Conservation (phyloP, 306 rosid genomes). For the Vicia sativa region DNA sequence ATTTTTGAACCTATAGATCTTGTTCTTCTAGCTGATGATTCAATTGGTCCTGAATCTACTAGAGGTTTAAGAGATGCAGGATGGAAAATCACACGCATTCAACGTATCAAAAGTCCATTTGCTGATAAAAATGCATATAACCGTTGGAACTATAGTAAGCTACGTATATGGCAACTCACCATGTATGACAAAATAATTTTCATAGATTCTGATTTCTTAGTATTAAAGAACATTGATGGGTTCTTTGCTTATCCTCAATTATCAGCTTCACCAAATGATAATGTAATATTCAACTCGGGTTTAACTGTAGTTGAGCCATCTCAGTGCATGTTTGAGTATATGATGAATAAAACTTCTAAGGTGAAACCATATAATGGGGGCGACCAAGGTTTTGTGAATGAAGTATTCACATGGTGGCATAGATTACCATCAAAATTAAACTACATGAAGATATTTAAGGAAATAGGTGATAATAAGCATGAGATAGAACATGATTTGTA, state of each 20-base stretch:
- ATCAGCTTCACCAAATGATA: slow-evolving; percentile 62
- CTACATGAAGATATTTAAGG: slow-evolving; percentile 40
- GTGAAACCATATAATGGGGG: slow-evolving; percentile 71
- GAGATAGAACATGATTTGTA: slow-evolving; percentile 37
- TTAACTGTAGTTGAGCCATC: slow-evolving; percentile 83
- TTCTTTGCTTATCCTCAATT: slow-evolving; percentile 58
- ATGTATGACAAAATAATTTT: slow-evolving; percentile 65
- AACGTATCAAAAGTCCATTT: slow-evolving; percentile 64
- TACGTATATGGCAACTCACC: slow-evolving; percentile 67
- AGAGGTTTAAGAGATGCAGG: slow-evolving; percentile 61
- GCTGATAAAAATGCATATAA: slow-evolving; percentile 62
- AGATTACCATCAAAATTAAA: slow-evolving; percentile 59
- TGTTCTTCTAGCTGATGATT: slow-evolving; percentile 67
- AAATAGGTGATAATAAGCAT: neutral
- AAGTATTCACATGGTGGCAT: slow-evolving; percentile 88
- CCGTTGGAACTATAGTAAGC: slow-evolving; percentile 89
- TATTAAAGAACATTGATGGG: slow-evolving; percentile 48
- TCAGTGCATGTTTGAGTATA: slow-evolving; percentile 57
- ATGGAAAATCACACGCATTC: slow-evolving; percentile 57
- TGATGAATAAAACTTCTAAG: slow-evolving; percentile 47
- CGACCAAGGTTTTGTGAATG: slow-evolving; percentile 86
- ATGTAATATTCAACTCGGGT: slow-evolving; percentile 68
- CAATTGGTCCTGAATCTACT: slow-evolving; percentile 50
- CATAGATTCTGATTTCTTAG: slow-evolving; percentile 70
- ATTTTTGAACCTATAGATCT: slow-evolving; percentile 48